Evolutionary conservation across 306 rosid species (phyloP), one percentile per base, ranked within the genome.

Genomic region (Castanea mollissima): DNA sequence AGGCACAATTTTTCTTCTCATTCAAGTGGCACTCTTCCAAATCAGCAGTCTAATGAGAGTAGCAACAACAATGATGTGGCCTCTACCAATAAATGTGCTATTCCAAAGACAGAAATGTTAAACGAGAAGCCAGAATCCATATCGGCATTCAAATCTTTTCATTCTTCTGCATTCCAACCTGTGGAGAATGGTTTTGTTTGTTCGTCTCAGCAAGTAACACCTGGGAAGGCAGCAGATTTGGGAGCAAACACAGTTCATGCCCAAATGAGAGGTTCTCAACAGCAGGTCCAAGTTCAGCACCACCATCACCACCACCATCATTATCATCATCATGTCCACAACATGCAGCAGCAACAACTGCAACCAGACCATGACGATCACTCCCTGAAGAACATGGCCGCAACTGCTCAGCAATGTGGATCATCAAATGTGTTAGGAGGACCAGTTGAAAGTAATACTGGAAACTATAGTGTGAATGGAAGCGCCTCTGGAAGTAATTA

Each of bases 401-500:
- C 59, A 74, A 78, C 78, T 73, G 78, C 85, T 56, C 87, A 78
- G 67, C 89, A 83, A 62, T 83, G 86, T 63, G 79, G 83, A 44
- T 84, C 85, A 71, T 85, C 91, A 11, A 70, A 86, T 79, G 81
- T 21, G 59, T 65, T 85, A 71, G 78, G 83, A 73, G 83, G 83
- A 74, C 73, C 76, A 2, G 71, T 71, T 16, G 90, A 87, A 85
- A 79, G 88, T 59, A 85, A 77, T 85, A 79, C 77, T 25, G 80
- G 86, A 23, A 78, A 77, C 79, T 75, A 62, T 8, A 78, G 81
- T 11, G n/a, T 74, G 65, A 80, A 89, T 38, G 85, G 90, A 74
- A 89, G 83, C 23, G 80, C 78, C 25, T 73, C 52, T 9, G 91
- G 80, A 75, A 89, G 92, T 19, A 85, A 84, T 46, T 84, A 79